Percentiles rank a stretch among this genome's conserved stretches.
phyloP scores from a whole-genome alignment of 139 green algal genomes.

The Auxenochlorella pyrenoidosa region DNA sequence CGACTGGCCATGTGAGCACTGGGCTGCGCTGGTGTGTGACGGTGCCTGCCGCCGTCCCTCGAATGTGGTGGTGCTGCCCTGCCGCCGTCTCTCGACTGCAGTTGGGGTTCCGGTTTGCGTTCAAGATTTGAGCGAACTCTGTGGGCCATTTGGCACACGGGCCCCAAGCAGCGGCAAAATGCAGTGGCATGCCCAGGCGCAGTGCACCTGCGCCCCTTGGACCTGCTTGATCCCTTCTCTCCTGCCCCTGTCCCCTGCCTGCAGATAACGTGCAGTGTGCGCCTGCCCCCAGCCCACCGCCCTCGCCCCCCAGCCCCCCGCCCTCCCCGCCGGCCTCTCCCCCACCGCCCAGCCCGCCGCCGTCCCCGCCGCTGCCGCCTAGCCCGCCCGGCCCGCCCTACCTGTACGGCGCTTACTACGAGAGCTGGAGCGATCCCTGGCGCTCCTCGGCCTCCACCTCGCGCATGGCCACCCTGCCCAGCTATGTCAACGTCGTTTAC shows the following conservation, averaged over 20 bases:
- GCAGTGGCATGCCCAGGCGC: too few relatives aligned
- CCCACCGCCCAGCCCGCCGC: background rate
- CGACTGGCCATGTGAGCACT: slow-evolving; percentile 24
- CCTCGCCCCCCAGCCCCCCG: slow-evolving; percentile 16
- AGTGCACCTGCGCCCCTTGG: background rate
- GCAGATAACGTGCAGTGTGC: slow-evolving; percentile 10
- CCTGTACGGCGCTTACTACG: slow-evolving; percentile 47
- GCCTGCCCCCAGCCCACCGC: background rate
- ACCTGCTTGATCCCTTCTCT: background rate
- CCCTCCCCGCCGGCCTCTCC: background rate
- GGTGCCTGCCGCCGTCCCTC: too few relatives aligned
- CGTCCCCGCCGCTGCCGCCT: background rate
- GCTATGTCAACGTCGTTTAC: slow-evolving; percentile 52
- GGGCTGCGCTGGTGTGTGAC: too few relatives aligned
- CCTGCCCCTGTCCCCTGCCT: background rate
- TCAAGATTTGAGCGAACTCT: too few relatives aligned
- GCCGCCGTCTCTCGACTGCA: too few relatives aligned
- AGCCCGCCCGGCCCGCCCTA: background rate
- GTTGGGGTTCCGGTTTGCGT: too few relatives aligned
- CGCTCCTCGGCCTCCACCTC: background rate
- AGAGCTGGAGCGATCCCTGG: slow-evolving; percentile 49
- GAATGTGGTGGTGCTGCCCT: too few relatives aligned
- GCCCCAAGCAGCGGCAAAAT: background rate
- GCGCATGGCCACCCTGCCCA: slow-evolving; percentile 48
- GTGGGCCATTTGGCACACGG: too few relatives aligned